Base-by-base conservation (phyloP, 495 filamentous ascomycete species). In the Daldinia decipiens region DNA sequence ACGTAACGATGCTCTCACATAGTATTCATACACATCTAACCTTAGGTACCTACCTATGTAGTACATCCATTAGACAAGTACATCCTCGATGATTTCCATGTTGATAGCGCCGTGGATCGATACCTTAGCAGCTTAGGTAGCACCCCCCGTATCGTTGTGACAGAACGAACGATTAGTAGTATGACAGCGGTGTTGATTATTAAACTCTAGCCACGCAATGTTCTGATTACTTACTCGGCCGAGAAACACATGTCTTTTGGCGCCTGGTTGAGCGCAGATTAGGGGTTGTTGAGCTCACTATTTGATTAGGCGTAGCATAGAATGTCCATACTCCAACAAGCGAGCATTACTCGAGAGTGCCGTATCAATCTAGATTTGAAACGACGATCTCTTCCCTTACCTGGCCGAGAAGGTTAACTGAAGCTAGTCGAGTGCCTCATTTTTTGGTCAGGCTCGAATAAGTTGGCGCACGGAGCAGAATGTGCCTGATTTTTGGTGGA, bases 141-240 rank as follows among this genome's bases (percentile, higher is more conserved):
- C 21, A 24, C 21, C 21, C 21, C 2, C 21, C 21, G 21, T 24
- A 24, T 24, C 21, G 21, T 24, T 24, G 21, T 24, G 21, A 24
- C 21, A 24, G 21, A 24, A 55, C 40, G 39, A 24, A 45, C 12
- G 40, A 60, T 56, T 40, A 45, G n/a, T 26, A 34, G 51, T 21
- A 53, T 26, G 56, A 53, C 26, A 34, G 40, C 36, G 61, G 62
- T 57, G 40, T 54, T 24, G 24, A 39, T 31, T 29, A 69, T 59
- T 40, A 38, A 50, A 36, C 21, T 54, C 36, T 62, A 26, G 38
- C 53, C 54, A 57, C 65, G 15, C 38, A 32, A 40, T 38, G 26
- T 53, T 43, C 59, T 27, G 43, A n/a, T 65, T 40, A 57, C 50
- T 57, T 40, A 39, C 39, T 66, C 62, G 62, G 62, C 68, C 68